Percentiles rank a stretch among this genome's conserved stretches.
Conservation (phyloP, 2,329 filamentous ascomycete genomes). For the Myrmaecium sp. region DNA sequence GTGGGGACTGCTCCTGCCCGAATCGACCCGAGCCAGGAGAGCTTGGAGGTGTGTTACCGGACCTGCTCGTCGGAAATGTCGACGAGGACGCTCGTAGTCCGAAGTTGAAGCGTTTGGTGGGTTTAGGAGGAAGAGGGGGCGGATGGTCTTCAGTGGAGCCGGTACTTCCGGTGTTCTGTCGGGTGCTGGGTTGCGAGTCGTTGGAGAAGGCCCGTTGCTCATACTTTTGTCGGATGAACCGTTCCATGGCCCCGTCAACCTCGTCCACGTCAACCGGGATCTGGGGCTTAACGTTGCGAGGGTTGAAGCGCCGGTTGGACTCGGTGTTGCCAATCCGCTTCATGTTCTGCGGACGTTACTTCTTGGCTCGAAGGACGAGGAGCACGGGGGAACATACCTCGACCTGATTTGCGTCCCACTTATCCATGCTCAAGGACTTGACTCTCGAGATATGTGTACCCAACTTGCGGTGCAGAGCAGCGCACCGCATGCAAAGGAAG, state of each 20-base stretch:
- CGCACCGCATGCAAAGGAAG: conserved; percentile 96
- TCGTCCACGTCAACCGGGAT: conserved; percentile 85
- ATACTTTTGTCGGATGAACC: conserved; percentile 91
- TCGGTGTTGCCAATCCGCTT: conserved; percentile 72
- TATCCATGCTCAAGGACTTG: conserved; percentile 97
- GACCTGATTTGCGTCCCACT: conserved; percentile 88
- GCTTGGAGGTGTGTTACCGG: conserved; percentile 33
- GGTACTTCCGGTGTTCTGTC: conserved; percentile 40
- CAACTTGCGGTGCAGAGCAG: conserved; percentile 83
- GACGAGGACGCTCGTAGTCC: conserved; percentile 53
- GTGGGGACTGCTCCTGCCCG: conserved; percentile 16
- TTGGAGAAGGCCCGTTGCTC: conserved; percentile 41
- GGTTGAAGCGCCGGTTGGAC: conserved; percentile 83
- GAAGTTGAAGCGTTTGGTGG: conserved; percentile 43
- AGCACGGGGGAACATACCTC: conserved; percentile 48
- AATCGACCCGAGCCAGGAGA: conserved; percentile 16
- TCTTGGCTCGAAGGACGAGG: conserved; percentile 3
- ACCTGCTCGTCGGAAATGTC: conserved; percentile 46
- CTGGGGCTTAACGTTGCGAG: conserved; percentile 63
- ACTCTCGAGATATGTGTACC: conserved; percentile 97
- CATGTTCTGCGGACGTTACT: conserved; percentile 53
- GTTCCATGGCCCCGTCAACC: conserved; percentile 84
- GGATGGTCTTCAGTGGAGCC: conserved; percentile 36
- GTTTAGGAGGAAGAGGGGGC: conserved; percentile 43
- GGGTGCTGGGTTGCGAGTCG: conserved; percentile 22